Conservation (phyloP, 176 grass and related monocot genomes). For the bread wheat (Triticum aestivum) region IWGSC_CS_RefSeq_v2.1 NC_057797.1:682327526-682328025, state of each 20-base stretch:
- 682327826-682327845: background rate
- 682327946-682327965: too few relatives aligned
- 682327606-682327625: background rate
- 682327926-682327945: too few relatives aligned
- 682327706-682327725: slow-evolving; percentile 60
- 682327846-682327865: background rate
- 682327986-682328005: too few relatives aligned
- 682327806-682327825: background rate
- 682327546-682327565: background rate
- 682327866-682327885: background rate
- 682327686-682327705: slow-evolving; percentile 57
- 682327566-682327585: background rate
- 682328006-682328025: too few relatives aligned
- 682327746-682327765: slow-evolving; percentile 24
- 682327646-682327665: background rate
- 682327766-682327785: background rate
- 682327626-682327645: too few relatives aligned
- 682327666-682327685: slow-evolving; percentile 46
- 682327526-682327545: background rate
- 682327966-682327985: too few relatives aligned
- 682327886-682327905: background rate
- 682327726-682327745: slow-evolving; percentile 52
- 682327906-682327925: background rate
- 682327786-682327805: slow-evolving; percentile 26
- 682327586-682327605: background rate